A percentile compares a stretch with the other conserved stretches of the same genome.
Conservation (phyloP, 257 asterid genomes). For the Solanum ahanhuiri region DNA sequence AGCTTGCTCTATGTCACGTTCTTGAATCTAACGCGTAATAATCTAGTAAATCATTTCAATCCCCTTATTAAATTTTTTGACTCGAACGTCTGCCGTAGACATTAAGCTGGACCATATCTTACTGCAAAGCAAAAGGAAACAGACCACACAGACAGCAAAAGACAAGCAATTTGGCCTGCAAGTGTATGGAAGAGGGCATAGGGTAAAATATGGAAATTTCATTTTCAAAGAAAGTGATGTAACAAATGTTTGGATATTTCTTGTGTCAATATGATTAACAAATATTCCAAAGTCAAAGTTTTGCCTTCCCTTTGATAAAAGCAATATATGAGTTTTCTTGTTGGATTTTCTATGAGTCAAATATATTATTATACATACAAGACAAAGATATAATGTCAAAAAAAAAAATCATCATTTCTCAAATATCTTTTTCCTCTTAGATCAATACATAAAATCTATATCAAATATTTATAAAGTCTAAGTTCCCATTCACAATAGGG, state of each 20-base stretch:
- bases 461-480: background rate
- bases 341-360: background rate
- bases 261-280: background rate
- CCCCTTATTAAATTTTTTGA: background rate
- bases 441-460: background rate
- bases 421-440: background rate
- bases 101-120: background rate
- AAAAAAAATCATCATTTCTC: background rate
- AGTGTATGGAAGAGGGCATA: slow-evolving; percentile 9
- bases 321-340: background rate
- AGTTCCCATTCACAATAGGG: background rate
- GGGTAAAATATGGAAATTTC: background rate
- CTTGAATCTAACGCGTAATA: background rate
- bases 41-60: background rate
- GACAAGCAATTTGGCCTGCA: background rate
- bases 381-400: background rate
- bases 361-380: background rate
- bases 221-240: slow-evolving; percentile 5
- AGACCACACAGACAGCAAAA: background rate
- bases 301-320: background rate
- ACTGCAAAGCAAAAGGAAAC: background rate
- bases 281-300: background rate
- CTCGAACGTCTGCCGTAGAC: background rate
- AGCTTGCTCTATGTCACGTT: background rate
- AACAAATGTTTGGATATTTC: background rate